Evolutionary conservation across 2,329 filamentous ascomycete species (phyloP).

Genomic region (Cladosporium cucumerinum): DNA sequence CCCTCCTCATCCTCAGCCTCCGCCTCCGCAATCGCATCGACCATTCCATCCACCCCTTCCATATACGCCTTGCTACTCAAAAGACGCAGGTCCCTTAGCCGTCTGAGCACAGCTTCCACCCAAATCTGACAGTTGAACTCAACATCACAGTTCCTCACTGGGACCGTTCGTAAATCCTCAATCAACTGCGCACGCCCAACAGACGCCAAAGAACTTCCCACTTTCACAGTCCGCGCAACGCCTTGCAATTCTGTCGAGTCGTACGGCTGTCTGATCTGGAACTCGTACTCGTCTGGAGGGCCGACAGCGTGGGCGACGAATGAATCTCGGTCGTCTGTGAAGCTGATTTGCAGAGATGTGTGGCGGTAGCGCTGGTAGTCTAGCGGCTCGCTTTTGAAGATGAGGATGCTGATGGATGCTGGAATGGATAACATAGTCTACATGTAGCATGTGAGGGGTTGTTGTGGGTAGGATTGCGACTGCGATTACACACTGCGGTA

Average conservation of each 20-base stretch:
- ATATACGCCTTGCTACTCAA: conserved; percentile 13
- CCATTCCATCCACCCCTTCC: conserved; percentile 18
- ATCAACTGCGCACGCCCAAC: not conserved
- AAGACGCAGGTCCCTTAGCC: not conserved
- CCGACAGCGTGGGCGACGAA: conserved; percentile 12
- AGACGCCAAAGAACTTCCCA: not conserved
- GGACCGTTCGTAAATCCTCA: conserved; percentile 11
- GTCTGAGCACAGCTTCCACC: conserved; percentile 16
- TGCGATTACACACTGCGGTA: too few relatives aligned
- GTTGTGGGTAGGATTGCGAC: too few relatives aligned
- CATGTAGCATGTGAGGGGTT: too few relatives aligned
- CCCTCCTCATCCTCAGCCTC: conserved; percentile 9
- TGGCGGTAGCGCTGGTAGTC: conserved; percentile 20
- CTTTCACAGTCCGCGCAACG: conserved; percentile 9
- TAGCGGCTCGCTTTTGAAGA: conserved; percentile 14
- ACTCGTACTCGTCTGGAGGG: conserved; percentile 11
- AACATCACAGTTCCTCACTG: conserved; percentile 13
- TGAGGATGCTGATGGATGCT: conserved; percentile 14
- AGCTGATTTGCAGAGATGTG: conserved; percentile 18
- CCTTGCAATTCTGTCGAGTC: not conserved
- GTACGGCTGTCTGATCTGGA: conserved; percentile 1
- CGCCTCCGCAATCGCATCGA: conserved; percentile 17
- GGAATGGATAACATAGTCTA: not conserved
- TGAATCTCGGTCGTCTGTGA: conserved; percentile 8
- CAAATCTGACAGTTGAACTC: conserved; percentile 21